phyloP scores from a whole-genome alignment of 23 red algal species.

The Gracilaria domingensis region DNA sequence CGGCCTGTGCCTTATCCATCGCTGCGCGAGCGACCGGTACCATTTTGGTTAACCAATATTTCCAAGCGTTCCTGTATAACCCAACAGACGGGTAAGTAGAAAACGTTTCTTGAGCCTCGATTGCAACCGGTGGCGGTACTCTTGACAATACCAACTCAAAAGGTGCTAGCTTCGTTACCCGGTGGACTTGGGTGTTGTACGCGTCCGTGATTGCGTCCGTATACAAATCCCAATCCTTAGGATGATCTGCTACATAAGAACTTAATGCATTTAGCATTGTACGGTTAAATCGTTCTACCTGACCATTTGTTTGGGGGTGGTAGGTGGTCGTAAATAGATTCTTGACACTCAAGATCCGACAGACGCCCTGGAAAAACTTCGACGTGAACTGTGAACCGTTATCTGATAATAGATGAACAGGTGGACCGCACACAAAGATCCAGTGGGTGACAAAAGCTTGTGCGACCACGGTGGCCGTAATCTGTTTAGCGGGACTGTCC shows the following conservation, averaged over 20 bases:
- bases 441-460: constrained; percentile 15
- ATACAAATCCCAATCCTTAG: constrained; percentile 12
- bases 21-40: background rate
- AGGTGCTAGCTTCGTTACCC: background rate
- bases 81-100: background rate
- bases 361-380: constrained; percentile 51
- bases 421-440: constrained; percentile 26
- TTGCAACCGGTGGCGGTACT: background rate
- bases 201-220: background rate
- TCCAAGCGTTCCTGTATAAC: background rate
- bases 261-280: background rate
- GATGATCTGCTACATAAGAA: background rate
- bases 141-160: background rate
- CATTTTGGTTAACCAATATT: constrained; percentile 9
- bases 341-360: constrained; percentile 6
- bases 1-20: background rate
- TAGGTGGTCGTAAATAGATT: background rate
- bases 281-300: constrained; percentile 31
- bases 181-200: constrained; percentile 19
- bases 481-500: constrained; percentile 8
- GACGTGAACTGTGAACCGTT: constrained; percentile 53
- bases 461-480: constrained; percentile 20
- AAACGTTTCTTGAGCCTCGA: background rate
- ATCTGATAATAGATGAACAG: background rate
- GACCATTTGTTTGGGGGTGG: constrained; percentile 45